A percentile compares a stretch with the other conserved stretches of the same genome.
Conservation (phyloP, 2,329 filamentous ascomycete species). For the Stemphylium lycopersici region DNA sequence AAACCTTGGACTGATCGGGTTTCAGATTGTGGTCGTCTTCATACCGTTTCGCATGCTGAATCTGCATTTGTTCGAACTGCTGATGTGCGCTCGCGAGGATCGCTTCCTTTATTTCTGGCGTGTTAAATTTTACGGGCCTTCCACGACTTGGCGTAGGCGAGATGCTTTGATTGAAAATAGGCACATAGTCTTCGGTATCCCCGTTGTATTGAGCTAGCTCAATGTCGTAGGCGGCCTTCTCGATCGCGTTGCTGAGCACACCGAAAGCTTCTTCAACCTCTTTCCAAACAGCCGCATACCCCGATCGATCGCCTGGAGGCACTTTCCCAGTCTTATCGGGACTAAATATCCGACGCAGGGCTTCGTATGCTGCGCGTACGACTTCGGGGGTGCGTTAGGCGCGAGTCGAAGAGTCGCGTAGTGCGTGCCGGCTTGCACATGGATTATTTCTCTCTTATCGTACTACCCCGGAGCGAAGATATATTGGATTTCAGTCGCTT, state of each 20-base stretch:
- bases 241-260: conserved; percentile 19
- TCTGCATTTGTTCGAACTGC: conserved; percentile 19
- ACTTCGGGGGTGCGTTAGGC: conserved; percentile 18
- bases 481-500: background rate
- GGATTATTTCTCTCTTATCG: background rate
- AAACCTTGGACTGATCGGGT: conserved; percentile 11
- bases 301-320: conserved; percentile 11
- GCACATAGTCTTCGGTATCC: background rate
- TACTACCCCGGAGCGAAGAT: background rate
- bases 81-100: conserved; percentile 18
- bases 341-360: conserved; percentile 21
- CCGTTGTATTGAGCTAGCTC: conserved; percentile 14
- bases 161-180: conserved; percentile 8
- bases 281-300: conserved; percentile 12
- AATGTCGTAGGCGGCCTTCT: conserved; percentile 23
- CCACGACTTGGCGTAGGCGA: conserved; percentile 1
- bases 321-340: conserved; percentile 22
- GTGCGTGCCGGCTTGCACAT: conserved; percentile 15
- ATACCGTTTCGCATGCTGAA: conserved; percentile 16
- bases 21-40: conserved; percentile 13
- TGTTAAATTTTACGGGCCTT: conserved; percentile 15
- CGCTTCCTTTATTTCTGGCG: conserved; percentile 15
- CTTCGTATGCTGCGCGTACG: conserved; percentile 29
- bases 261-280: conserved; percentile 25
- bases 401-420: conserved; percentile 25